Evolutionary conservation across 139 green algal genomes (phyloP).

Genomic region (Marvania coccoides): DNA sequence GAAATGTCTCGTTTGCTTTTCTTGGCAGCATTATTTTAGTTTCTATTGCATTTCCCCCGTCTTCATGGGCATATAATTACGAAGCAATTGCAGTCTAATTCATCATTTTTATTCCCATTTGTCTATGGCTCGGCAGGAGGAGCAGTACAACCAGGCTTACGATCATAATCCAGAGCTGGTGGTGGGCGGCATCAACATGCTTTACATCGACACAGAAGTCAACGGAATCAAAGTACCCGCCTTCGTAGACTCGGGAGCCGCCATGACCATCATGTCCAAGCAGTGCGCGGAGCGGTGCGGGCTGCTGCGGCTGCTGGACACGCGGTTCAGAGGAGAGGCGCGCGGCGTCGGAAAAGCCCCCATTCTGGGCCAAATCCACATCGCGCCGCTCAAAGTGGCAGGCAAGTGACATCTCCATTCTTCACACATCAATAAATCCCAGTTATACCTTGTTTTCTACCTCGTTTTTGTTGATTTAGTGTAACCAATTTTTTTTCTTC

Average conservation of each 20-base stretch:
- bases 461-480: too few species aligned
- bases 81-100: too few species aligned
- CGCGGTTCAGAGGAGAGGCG: constrained; percentile 76
- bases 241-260: constrained; percentile 81
- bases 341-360: constrained; percentile 78
- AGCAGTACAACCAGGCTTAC: constrained; percentile 80
- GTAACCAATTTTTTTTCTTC: too few species aligned
- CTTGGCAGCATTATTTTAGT: too few species aligned
- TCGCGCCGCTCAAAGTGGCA: constrained; percentile 68
- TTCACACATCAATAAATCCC: too few species aligned
- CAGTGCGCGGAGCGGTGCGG: constrained; percentile 63
- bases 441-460: too few species aligned
- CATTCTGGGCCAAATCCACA: constrained; percentile 64
- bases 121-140: too few species aligned
- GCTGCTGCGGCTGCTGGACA: constrained; percentile 84
- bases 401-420: too few species aligned
- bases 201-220: constrained; percentile 80
- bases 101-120: too few species aligned
- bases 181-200: constrained; percentile 59
- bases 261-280: constrained; percentile 58
- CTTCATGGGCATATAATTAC: too few species aligned
- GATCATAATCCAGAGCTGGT: constrained; percentile 84
- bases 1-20: too few species aligned
- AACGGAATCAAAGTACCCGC: constrained; percentile 67
- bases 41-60: too few species aligned